Evolutionary conservation across 306 rosid species (phyloP).

Genomic region (Corylus avellana): DNA sequence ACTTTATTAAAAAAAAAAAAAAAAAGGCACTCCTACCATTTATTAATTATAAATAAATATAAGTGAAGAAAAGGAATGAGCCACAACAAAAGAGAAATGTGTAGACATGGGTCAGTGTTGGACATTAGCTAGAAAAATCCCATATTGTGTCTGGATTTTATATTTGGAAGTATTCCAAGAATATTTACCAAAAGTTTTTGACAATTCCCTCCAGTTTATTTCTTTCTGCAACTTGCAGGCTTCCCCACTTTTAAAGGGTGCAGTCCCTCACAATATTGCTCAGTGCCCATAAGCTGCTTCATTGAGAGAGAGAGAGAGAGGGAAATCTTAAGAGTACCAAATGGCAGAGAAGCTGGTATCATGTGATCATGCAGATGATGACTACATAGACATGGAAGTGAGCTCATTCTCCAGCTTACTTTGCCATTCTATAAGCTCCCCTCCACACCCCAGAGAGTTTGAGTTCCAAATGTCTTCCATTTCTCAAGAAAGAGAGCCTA

Average conservation of each 20-base stretch:
- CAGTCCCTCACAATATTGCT: slow-evolving; percentile 37
- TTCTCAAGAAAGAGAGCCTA: slow-evolving; percentile 52
- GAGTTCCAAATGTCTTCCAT: slow-evolving; percentile 93
- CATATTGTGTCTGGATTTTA: slow-evolving; percentile 30
- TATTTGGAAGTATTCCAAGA: slow-evolving; percentile 44
- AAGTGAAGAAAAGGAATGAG: slow-evolving; percentile 37
- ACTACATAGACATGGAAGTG: slow-evolving; percentile 91
- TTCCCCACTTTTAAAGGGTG: slow-evolving; percentile 46
- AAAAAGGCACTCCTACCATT: slow-evolving; percentile 26
- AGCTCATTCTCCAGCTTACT: slow-evolving; percentile 59
- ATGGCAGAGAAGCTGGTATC: slow-evolving; percentile 60
- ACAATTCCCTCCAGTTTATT: slow-evolving; percentile 13
- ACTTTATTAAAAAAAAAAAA: background rate
- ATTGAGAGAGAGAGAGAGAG: slow-evolving; percentile 24
- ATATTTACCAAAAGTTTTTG: slow-evolving; percentile 21
- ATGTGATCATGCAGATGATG: slow-evolving; percentile 72
- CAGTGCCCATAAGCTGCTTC: slow-evolving; percentile 31
- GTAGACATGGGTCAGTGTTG: slow-evolving; percentile 44
- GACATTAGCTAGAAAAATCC: slow-evolving; percentile 31
- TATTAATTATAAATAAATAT: slow-evolving; percentile 16
- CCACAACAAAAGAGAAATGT: slow-evolving; percentile 23
- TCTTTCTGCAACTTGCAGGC: slow-evolving; percentile 26
- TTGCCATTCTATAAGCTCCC: slow-evolving; percentile 47
- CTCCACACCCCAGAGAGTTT: slow-evolving; percentile 69
- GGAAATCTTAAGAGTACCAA: slow-evolving; percentile 15